A percentile compares a stretch with the other conserved stretches of the same genome.
Conservation (phyloP, 352 stramenopile species). For the Pythium folliculosum region DNA sequence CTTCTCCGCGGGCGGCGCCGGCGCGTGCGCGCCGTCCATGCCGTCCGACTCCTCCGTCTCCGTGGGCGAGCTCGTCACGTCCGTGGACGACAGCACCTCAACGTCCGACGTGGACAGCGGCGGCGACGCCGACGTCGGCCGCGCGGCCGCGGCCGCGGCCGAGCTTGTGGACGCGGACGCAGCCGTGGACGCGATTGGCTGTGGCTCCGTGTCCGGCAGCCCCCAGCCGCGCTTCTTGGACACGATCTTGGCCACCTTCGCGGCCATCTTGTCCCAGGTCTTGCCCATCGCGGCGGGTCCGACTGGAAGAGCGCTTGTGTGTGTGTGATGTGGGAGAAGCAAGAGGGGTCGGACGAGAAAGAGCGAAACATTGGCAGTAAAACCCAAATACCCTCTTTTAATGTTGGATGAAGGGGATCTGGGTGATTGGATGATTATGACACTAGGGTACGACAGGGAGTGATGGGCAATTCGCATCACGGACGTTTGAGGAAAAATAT, state of each 20-base stretch:
- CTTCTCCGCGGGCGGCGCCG: background rate
- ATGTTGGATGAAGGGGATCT: background rate
- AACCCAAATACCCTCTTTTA: conserved; percentile 1
- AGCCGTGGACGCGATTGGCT: background rate
- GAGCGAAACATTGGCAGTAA: background rate
- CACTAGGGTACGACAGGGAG: background rate
- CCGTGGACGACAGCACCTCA: conserved; percentile 2
- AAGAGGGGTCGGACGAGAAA: background rate
- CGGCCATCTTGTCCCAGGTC: conserved; percentile 17
- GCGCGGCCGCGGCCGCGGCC: background rate
- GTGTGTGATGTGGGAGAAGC: background rate
- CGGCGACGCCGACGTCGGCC: background rate
- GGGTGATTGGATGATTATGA: conserved; percentile 16
- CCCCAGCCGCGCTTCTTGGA: conserved; percentile 20
- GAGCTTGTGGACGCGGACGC: background rate
- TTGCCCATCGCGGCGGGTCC: conserved; percentile 3
- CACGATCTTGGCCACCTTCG: conserved; percentile 8
- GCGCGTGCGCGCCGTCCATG: background rate
- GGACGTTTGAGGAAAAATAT: too few species aligned
- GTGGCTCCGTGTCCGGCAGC: background rate
- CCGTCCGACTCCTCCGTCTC: conserved; percentile 21
- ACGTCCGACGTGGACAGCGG: background rate
- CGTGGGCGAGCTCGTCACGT: conserved; percentile 10
- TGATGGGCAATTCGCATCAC: background rate
- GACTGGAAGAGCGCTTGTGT: background rate